Evolutionary conservation across 305 asterid species (phyloP).

Genomic region (Fraxinus platypoda): DNA sequence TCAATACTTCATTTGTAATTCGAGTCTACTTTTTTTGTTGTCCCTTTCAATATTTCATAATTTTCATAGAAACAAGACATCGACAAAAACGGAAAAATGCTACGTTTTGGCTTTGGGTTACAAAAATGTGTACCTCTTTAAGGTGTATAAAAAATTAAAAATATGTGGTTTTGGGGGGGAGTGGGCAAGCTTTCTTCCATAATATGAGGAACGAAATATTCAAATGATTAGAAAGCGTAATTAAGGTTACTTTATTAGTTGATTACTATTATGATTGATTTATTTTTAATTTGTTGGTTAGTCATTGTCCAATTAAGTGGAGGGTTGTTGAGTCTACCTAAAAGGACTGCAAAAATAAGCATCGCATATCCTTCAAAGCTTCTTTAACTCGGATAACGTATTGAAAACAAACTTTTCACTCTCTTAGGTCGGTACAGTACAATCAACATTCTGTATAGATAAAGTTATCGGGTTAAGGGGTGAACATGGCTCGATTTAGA

Average conservation of each 20-base stretch:
- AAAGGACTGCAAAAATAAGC: background rate
- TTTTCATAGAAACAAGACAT: conserved; percentile 20
- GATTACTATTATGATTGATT: background rate
- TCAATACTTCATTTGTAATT: conserved; percentile 22
- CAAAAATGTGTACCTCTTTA: no score
- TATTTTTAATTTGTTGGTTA: conserved; percentile 22
- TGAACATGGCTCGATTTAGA: no score
- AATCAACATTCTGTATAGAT: background rate
- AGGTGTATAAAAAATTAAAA: background rate
- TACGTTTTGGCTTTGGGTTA: no score
- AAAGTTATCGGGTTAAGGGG: no score
- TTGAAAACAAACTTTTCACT: background rate
- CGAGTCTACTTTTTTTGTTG: background rate
- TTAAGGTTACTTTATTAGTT: background rate
- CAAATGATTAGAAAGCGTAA: background rate
- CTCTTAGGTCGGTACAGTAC: background rate
- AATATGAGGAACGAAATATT: background rate
- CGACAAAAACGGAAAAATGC: background rate
- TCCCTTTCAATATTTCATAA: background rate
- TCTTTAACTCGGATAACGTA: background rate
- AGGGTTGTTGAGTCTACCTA: background rate
- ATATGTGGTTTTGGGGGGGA: no score
- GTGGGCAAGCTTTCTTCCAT: background rate
- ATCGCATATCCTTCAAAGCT: background rate
- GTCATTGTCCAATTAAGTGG: conserved; percentile 17